Base-by-base conservation (phyloP, 371 early-diverging fungal genomes). In the Lichtheimia corymbifera region DNA sequence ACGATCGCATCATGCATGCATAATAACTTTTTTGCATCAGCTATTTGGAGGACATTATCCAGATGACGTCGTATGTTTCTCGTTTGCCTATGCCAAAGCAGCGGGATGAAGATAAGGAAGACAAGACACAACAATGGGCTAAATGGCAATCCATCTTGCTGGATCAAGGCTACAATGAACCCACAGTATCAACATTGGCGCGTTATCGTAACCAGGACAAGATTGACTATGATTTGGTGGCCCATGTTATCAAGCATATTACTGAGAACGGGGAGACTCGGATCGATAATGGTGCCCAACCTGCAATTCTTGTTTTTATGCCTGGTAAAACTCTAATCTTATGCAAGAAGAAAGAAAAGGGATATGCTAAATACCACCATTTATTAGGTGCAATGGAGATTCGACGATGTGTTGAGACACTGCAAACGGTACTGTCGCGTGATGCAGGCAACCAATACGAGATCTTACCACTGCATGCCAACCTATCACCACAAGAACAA, bases 221-320 rank as follows among this genome's bases (percentile, higher is more conserved):
- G 24, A 86, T 91, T 45, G 88, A 91, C 61, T 89, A 92, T 63
- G 82, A 82, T 1, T 63, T 92, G 42, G 81, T 89, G 28, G 85
- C 86, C 3, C 81, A 79, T 15, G 70, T 79, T 18, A 88, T 89
- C 3, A 60, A 72, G 15, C 71, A 88, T 65, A 89, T 92, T 56
- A 70, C 85, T 25, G 78, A 82, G 20, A 76, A 65, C 35, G 82
- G 79, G 53, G 64, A 53, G 1, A 63, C 62, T 5, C 69, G 72
- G 53, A 65, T 73, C 50, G 76, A 72, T 50, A 62, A 64, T 50
- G 71, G 70, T 3, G 56, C 67, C 0, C 66, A 75, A 25, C 80
- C 84, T 6, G 83, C 83, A n/a, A 80, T 93, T 35, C 73, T 93
- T 11, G 84, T 93, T 11, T 93, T 93, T 61, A 73, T 91, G 73